A percentile compares a stretch with the other conserved stretches of the same genome.
Evolutionary conservation across 2,329 filamentous ascomycete genomes (phyloP).

Genomic region (Rhinocladiella similis): DNA sequence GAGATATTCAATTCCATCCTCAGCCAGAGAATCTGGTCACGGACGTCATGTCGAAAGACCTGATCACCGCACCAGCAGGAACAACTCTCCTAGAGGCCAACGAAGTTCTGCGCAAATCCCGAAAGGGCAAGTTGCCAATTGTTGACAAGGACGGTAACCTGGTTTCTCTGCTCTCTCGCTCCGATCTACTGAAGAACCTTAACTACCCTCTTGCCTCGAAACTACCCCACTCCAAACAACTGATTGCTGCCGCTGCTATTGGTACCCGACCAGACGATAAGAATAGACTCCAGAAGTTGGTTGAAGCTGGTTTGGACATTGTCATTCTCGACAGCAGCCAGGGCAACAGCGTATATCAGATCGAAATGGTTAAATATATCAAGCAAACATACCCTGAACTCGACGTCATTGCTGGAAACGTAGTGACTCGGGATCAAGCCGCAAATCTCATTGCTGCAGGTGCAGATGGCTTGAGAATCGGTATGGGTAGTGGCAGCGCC

Average conservation of each 20-base stretch:
- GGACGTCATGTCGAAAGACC: conserved; percentile 91
- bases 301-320: conserved; percentile 92
- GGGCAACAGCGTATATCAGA: conserved; percentile 97
- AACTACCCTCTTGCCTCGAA: conserved; percentile 97
- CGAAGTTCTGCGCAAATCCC: conserved; percentile 86
- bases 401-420: conserved; percentile 97
- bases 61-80: conserved; percentile 82
- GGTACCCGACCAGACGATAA: conserved; percentile 95
- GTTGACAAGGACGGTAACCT: conserved; percentile 82
- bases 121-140: conserved; percentile 97
- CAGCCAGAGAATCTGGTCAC: conserved; percentile 71
- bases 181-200: conserved; percentile 97
- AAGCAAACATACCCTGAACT: conserved; percentile 82
- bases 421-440: conserved; percentile 95
- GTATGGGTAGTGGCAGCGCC: conserved; percentile 96
- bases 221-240: conserved; percentile 93
- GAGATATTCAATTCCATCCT: conserved; percentile 95
- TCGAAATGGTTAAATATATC: conserved; percentile 96
- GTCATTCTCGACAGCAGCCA: conserved; percentile 95
- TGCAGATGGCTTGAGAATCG: conserved; percentile 93
- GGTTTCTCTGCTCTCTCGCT: conserved; percentile 87
- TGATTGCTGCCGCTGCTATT: conserved; percentile 92
- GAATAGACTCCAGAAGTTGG: conserved; percentile 77
- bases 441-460: conserved; percentile 88
- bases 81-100: conserved; percentile 88